Evolutionary conservation across 257 asterid genomes (phyloP), one percentile per base, ranked within the genome.

Genomic region (Orobanche coerulescens): DNA sequence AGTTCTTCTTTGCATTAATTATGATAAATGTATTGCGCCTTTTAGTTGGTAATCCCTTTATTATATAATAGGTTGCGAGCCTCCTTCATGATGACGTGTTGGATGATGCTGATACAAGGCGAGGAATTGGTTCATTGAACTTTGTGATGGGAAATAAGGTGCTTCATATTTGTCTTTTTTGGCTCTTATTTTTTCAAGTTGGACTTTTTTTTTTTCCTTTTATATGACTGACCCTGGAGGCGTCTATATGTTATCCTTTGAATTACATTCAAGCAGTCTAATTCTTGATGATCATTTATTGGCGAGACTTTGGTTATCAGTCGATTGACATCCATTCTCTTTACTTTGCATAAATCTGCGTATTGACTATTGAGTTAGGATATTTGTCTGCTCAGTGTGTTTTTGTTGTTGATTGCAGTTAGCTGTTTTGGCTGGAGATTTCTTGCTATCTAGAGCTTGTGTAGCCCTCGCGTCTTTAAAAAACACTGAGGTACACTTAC

Each of bases 71-170:
- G 97, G 97, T 93, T 66, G 97, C 98, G 33, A 93, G 98, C 79
- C 95, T 93, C 78, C 98, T 93, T 61, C 98, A 93, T 73, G 98
- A 93, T 75, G 98, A 93, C 47, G 95, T 93, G 69, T 72, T 93
- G 80, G 98, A 89, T 83, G 98, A 93, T 73, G 98, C 98, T 60
- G 95, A 88, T 58, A 86, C 95, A 13, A 84, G 97, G 75, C 77
- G 97, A 30, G 98, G 98, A 43, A 77, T 93, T 33, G 86, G 88
- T 67, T 89, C 98, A 14, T 70, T 89, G 71, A 93, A 93, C 69
- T 84, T 58, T 70, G 88, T 85, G 47, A 82, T 93, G 98, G 97
- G 98, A 67, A 88, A 88, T 73, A 93, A 92, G 97, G 98, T 92
- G 76, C 36, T 16, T 49, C 42, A 20, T 57, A 23, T 52, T 44